These are phyloP conservation scores for Hansfordia pulvinata DNA, from an alignment of 2,329 filamentous ascomycete species.

Conservation along the genomic window DNA sequence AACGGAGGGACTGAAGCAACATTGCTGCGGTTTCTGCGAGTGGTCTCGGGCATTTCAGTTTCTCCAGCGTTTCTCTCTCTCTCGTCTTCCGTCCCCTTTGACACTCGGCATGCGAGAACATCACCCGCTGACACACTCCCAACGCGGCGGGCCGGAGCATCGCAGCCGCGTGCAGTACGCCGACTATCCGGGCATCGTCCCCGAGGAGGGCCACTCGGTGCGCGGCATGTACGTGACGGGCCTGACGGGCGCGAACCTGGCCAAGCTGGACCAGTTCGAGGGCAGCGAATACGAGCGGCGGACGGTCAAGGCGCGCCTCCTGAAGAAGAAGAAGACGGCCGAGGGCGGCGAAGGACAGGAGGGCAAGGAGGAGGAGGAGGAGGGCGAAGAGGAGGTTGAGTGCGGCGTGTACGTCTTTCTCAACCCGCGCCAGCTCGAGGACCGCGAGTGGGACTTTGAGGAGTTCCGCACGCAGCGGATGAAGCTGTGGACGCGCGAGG, in stretches of 20 bases:
- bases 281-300: slow-evolving; percentile 40
- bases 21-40: too few species aligned
- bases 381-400: slow-evolving; percentile 30
- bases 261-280: slow-evolving; percentile 70
- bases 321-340: slow-evolving; percentile 22
- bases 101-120: too few species aligned
- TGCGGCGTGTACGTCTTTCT: slow-evolving; percentile 55
- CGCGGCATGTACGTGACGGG: slow-evolving; percentile 67
- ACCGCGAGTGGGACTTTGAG: slow-evolving; percentile 75
- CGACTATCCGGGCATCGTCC: slow-evolving; percentile 73
- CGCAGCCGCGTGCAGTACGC: slow-evolving; percentile 42
- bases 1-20: too few species aligned
- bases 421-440: slow-evolving; percentile 40
- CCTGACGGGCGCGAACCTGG: slow-evolving; percentile 63
- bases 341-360: slow-evolving; percentile 23
- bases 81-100: too few species aligned
- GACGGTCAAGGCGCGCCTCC: slow-evolving; percentile 19
- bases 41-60: too few species aligned
- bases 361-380: slow-evolving; percentile 24
- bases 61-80: too few species aligned
- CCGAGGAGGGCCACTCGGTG: slow-evolving; percentile 42
- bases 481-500: slow-evolving; percentile 36
- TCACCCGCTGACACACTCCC: slow-evolving; percentile 17
- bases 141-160: too few species aligned
- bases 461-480: slow-evolving; percentile 68